These are phyloP conservation scores for Aspergillus persii DNA, from an alignment of 2,329 filamentous ascomycete species.

Conservation along the genomic window DNA sequence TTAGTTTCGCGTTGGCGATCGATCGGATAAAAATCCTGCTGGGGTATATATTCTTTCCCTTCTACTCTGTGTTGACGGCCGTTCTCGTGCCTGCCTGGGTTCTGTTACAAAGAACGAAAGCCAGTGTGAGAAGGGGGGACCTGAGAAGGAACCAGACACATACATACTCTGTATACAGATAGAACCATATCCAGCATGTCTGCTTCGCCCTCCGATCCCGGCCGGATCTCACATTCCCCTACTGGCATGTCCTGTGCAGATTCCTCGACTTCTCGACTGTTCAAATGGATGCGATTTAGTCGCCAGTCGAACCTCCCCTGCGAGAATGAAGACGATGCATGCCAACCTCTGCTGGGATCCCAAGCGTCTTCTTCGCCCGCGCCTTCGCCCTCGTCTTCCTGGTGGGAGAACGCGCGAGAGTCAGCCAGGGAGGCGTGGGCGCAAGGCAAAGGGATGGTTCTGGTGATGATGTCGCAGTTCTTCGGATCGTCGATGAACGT, in stretches of 20 bases:
- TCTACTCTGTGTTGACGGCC: no score
- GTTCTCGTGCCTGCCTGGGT: no score
- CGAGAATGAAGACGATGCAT: neutral
- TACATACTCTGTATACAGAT: neutral
- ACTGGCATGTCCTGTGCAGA: neutral
- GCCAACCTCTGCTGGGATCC: conserved; percentile 2
- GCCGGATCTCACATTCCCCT: neutral
- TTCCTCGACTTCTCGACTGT: neutral
- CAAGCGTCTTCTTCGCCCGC: neutral
- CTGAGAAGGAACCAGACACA: neutral
- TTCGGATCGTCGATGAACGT: conserved; percentile 88
- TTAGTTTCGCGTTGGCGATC: neutral
- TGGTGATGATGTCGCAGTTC: conserved; percentile 73
- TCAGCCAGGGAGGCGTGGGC: conserved; percentile 49
- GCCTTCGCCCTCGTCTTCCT: conserved; percentile 21
- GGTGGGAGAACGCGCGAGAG: conserved; percentile 21
- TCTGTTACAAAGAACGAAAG: neutral
- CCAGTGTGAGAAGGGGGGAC: no score
- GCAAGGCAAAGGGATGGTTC: conserved; percentile 67
- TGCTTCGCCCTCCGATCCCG: neutral
- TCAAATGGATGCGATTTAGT: neutral
- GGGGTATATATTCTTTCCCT: neutral
- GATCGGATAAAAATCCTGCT: neutral
- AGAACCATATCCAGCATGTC: neutral
- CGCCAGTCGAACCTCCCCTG: neutral